These are phyloP conservation scores for Zea luxurians DNA, from an alignment of 176 grass and related monocot species.

Conservation along the genomic window DNA sequence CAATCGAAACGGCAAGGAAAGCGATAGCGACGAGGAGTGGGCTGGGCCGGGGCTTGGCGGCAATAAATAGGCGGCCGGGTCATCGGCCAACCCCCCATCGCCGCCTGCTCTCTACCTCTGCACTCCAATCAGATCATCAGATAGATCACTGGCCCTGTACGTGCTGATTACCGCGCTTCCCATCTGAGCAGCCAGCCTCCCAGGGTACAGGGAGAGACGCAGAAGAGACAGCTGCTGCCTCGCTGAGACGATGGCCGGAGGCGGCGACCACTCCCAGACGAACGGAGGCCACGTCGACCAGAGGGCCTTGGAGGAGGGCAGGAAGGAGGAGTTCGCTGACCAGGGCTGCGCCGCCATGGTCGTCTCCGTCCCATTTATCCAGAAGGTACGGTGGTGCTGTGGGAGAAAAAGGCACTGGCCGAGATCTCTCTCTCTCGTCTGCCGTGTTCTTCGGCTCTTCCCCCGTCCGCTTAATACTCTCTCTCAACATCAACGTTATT, in stretches of 20 bases:
- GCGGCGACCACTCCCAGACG: conserved; percentile 35
- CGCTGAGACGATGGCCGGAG: conserved; percentile 38
- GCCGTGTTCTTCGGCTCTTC: neutral
- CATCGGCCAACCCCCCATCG: conserved; percentile 4
- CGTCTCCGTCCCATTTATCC: conserved; percentile 40
- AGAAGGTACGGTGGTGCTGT: conserved; percentile 40
- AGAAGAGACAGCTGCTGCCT: neutral
- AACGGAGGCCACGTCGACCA: conserved; percentile 30
- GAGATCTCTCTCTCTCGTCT: neutral
- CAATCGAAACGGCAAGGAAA: conserved; percentile 51
- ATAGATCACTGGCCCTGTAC: no score
- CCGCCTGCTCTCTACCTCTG: neutral
- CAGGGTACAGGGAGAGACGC: neutral
- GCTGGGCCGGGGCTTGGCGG: neutral
- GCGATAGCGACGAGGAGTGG: conserved; percentile 26
- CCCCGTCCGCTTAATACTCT: no score
- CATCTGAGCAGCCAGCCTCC: conserved; percentile 16
- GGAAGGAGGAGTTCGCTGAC: conserved; percentile 34
- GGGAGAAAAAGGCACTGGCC: no score
- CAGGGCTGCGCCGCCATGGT: conserved; percentile 30
- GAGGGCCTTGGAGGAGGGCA: conserved; percentile 62
- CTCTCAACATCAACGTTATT: no score
- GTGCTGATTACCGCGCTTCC: neutral
- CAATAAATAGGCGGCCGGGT: conserved; percentile 63
- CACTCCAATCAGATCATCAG: neutral